These are phyloP conservation scores for Lipomyces lipofer DNA, from an alignment of 805 yeast species.

Conservation along the genomic window DNA sequence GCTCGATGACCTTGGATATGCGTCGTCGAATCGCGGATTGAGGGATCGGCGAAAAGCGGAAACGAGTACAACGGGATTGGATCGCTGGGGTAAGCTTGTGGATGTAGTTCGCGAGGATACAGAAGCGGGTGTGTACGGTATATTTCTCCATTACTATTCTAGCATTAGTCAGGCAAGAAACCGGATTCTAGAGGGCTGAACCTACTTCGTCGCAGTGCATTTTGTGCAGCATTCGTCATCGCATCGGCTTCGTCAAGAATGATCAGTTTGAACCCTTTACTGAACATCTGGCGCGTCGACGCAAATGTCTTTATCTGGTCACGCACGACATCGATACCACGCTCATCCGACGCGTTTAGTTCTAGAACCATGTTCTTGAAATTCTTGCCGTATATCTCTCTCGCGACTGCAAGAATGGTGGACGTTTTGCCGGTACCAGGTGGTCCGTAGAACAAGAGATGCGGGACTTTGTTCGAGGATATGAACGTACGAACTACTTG, in stretches of 20 bases:
- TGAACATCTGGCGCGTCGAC: slow-evolving; percentile 87
- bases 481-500: slow-evolving; percentile 74
- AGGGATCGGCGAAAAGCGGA: slow-evolving; percentile 83
- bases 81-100: slow-evolving; percentile 95
- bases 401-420: slow-evolving; percentile 81
- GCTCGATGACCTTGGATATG: slow-evolving; percentile 63
- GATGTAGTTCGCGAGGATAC: slow-evolving; percentile 91
- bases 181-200: slow-evolving; percentile 67
- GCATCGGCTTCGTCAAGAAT: slow-evolving; percentile 95
- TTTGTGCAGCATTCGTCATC: slow-evolving; percentile 96
- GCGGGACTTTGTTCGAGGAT: slow-evolving; percentile 81
- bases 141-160: slow-evolving; percentile 69
- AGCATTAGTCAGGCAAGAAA: slow-evolving; percentile 44
- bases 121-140: slow-evolving; percentile 87
- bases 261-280: slow-evolving; percentile 93
- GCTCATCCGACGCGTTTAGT: slow-evolving; percentile 93
- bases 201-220: slow-evolving; percentile 91
- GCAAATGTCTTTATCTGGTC: slow-evolving; percentile 97
- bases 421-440: slow-evolving; percentile 95
- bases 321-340: slow-evolving; percentile 98
- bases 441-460: slow-evolving; percentile 89
- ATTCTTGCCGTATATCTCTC: slow-evolving; percentile 79
- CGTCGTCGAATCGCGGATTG: slow-evolving; percentile 67
- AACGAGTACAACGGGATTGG: slow-evolving; percentile 90
- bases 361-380: slow-evolving; percentile 86